phyloP scores from a whole-genome alignment of 1,284 basidiomycete species.

The Trametes hirsuta region DNA sequence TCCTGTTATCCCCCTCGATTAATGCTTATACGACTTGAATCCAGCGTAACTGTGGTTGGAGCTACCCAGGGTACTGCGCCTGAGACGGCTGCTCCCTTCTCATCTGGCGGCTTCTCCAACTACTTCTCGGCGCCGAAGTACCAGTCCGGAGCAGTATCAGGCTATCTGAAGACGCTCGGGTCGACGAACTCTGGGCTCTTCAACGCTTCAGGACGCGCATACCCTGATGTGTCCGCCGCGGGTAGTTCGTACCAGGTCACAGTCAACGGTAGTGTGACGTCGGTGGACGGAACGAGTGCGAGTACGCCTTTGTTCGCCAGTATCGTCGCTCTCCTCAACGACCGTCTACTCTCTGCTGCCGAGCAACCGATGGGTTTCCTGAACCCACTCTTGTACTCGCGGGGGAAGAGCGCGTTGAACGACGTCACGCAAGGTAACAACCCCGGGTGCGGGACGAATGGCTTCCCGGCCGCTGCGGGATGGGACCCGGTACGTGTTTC shows the following conservation, averaged over 20 bases:
- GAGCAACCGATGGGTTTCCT: conserved; percentile 61
- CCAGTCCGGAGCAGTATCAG: conserved; percentile 39
- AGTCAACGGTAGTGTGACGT: conserved; percentile 44
- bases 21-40: background rate
- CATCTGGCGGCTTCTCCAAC: conserved; percentile 66
- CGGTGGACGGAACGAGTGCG: conserved; percentile 63
- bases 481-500: conserved; percentile 39
- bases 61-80: conserved; percentile 51
- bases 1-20: background rate
- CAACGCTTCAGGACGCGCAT: conserved; percentile 31
- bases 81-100: conserved; percentile 29
- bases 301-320: conserved; percentile 63
- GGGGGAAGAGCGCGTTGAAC: conserved; percentile 37
- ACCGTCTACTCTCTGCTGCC: conserved; percentile 53
- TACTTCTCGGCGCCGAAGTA: conserved; percentile 44
- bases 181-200: conserved; percentile 44
- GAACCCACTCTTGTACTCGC: conserved; percentile 47
- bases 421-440: conserved; percentile 43
- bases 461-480: conserved; percentile 38
- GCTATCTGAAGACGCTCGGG: conserved; percentile 31
- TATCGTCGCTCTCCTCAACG: conserved; percentile 61
- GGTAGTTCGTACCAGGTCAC: conserved; percentile 55
- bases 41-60: conserved; percentile 60
- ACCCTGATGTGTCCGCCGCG: conserved; percentile 30
- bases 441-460: conserved; percentile 39